Conservation (phyloP, 2,329 filamentous ascomycete species). For the Aspergillus udagawae region DNA sequence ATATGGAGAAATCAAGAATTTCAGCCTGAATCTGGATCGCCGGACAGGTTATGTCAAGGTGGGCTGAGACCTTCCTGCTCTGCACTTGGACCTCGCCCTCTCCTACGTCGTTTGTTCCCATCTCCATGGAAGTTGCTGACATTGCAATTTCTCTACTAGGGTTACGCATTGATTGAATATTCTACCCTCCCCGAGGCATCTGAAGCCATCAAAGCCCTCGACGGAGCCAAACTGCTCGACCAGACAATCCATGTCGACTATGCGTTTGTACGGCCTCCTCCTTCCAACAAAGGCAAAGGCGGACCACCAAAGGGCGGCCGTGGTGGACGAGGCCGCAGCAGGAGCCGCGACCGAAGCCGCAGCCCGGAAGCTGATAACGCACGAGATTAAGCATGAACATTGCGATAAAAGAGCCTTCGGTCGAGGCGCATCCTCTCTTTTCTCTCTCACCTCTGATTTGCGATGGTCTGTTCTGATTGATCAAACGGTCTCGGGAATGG, state of each 20-base stretch:
- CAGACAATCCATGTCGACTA: constrained; percentile 64
- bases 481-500: background rate
- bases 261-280: constrained; percentile 61
- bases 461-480: background rate
- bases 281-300: constrained; percentile 42
- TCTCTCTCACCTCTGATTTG: background rate
- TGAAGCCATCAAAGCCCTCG: constrained; percentile 58
- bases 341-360: constrained; percentile 44
- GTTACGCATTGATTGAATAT: constrained; percentile 65
- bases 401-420: constrained; percentile 4
- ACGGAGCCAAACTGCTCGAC: constrained; percentile 59
- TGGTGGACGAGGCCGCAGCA: constrained; percentile 38
- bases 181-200: constrained; percentile 60
- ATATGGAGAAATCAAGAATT: constrained; percentile 64
- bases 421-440: background rate
- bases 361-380: constrained; percentile 39
- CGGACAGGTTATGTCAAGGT: constrained; percentile 67
- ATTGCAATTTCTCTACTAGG: constrained; percentile 38
- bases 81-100: background rate
- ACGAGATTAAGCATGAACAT: constrained; percentile 23
- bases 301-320: constrained; percentile 41
- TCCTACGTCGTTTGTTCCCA: background rate
- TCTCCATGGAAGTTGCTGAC: background rate
- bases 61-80: constrained; percentile 11
- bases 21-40: constrained; percentile 63